A percentile compares a stretch with the other conserved stretches of the same genome.
These are phyloP conservation scores for Talaromyces ruber DNA, from an alignment of 495 filamentous ascomycete genomes.

Conservation along the genomic window DNA sequence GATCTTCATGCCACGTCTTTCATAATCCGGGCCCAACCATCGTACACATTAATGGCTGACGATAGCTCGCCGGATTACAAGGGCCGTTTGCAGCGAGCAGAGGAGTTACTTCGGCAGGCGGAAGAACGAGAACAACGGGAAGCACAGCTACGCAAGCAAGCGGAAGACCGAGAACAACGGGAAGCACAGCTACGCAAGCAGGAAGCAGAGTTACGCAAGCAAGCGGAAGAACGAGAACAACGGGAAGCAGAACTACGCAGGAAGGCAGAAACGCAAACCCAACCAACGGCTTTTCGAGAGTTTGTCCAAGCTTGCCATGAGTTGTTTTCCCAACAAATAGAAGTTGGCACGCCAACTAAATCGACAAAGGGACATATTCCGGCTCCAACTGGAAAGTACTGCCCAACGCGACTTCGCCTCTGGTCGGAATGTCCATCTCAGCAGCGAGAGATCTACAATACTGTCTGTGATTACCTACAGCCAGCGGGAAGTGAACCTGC, in stretches of 20 bases:
- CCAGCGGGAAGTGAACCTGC: constrained; percentile 8
- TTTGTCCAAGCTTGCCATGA: constrained; percentile 24
- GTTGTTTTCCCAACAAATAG: constrained; percentile 18
- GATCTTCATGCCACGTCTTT: not conserved
- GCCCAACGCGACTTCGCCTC: constrained; percentile 18
- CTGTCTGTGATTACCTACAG: constrained; percentile 18
- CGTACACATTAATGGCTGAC: not conserved
- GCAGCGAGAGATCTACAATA: constrained; percentile 19
- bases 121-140: too few relatives aligned
- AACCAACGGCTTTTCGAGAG: constrained; percentile 25
- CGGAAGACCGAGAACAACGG: too few relatives aligned
- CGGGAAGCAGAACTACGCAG: not conserved
- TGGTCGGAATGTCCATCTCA: constrained; percentile 21
- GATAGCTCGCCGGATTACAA: not conserved
- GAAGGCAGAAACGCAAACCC: constrained; percentile 13
- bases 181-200: too few relatives aligned
- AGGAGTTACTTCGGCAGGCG: not conserved
- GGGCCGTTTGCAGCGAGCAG: not conserved
- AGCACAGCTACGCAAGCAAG: too few relatives aligned
- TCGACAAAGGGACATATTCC: constrained; percentile 25
- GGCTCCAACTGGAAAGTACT: constrained; percentile 21
- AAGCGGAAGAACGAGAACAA: too few relatives aligned
- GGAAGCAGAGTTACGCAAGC: too few relatives aligned
- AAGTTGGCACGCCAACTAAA: constrained; percentile 13
- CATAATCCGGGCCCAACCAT: not conserved